Percentiles rank a stretch among this genome's conserved stretches.
These are phyloP conservation scores for Eudorina sp. DNA, from an alignment of 139 green algal genomes.

Conservation along the genomic window DNA sequence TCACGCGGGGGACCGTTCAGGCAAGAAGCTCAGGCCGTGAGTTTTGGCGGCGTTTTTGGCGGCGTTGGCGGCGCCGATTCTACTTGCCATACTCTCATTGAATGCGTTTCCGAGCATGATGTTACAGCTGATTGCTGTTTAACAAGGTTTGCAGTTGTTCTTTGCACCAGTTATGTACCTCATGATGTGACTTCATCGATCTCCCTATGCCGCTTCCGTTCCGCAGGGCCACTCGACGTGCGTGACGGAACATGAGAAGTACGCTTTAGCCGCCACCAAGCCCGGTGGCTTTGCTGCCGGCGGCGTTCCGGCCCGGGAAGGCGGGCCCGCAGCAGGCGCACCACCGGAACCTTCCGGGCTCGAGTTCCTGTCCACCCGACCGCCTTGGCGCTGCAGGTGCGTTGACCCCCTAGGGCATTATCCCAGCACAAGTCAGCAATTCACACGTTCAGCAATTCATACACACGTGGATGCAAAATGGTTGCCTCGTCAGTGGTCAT, in stretches of 20 bases:
- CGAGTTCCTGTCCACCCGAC: constrained; percentile 77
- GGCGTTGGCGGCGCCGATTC: constrained; percentile 18
- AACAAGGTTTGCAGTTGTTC: not conserved
- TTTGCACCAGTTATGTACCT: not conserved
- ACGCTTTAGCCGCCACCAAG: constrained; percentile 91
- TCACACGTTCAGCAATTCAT: no score
- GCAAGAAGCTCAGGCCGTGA: no score
- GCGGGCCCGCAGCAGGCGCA: not conserved
- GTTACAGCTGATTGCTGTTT: not conserved
- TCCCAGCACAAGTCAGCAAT: no score
- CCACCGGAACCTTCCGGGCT: constrained; percentile 62
- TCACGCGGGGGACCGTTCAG: constrained; percentile 77
- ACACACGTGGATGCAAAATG: no score
- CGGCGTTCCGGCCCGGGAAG: constrained; percentile 57
- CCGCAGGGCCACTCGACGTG: constrained; percentile 82
- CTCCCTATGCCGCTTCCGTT: not conserved
- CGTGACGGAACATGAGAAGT: constrained; percentile 96
- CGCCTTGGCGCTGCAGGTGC: constrained; percentile 87
- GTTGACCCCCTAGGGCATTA: no score
- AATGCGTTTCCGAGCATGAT: not conserved
- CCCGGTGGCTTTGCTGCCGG: constrained; percentile 85
- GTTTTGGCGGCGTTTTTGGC: no score
- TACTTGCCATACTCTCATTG: no score
- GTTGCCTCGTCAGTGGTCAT: no score
- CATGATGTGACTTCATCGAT: not conserved